Percentiles rank a stretch among this genome's conserved stretches.
Evolutionary conservation across 2,329 filamentous ascomycete species (phyloP).

Genomic region (Alternaria sp.): DNA sequence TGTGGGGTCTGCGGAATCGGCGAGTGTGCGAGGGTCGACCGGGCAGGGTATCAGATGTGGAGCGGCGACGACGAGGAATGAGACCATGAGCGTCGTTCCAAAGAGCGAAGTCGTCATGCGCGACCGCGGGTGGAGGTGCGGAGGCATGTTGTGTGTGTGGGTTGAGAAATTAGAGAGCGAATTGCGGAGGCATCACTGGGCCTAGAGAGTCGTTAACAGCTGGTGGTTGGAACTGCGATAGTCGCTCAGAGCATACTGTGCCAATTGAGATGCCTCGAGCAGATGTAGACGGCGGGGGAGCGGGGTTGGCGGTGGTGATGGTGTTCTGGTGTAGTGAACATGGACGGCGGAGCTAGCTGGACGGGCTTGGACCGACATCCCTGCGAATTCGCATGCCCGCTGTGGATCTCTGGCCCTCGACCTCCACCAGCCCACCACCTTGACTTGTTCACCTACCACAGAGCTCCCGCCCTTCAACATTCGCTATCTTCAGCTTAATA

Average conservation of each 20-base stretch:
- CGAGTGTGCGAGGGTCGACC: conserved; percentile 74
- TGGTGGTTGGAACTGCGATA: background rate
- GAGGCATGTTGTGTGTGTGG: conserved; percentile 66
- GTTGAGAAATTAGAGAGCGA: conserved; percentile 21
- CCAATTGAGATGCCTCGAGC: conserved; percentile 43
- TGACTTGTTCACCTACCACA: background rate
- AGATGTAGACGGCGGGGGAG: conserved; percentile 14
- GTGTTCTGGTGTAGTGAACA: conserved; percentile 33
- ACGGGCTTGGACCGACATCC: conserved; percentile 12
- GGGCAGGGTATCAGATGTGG: conserved; percentile 93
- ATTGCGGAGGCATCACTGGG: conserved; percentile 39
- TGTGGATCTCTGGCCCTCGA: conserved; percentile 8
- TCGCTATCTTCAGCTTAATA: background rate
- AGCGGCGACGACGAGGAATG: conserved; percentile 88
- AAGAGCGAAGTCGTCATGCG: conserved; percentile 94
- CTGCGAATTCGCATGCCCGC: conserved; percentile 18
- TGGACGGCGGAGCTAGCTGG: conserved; percentile 7
- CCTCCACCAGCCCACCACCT: conserved; percentile 8
- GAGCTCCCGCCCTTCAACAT: background rate
- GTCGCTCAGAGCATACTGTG: conserved; percentile 17
- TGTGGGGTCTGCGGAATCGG: conserved; percentile 65
- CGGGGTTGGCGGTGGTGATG: conserved; percentile 31
- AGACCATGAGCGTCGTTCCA: conserved; percentile 86
- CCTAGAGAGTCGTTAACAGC: conserved; percentile 25
- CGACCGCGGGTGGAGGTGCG: conserved; percentile 88